These are phyloP conservation scores for Rhizopogon vinicolor DNA, from an alignment of 768 basidiomycete species.

Conservation along the genomic window DNA sequence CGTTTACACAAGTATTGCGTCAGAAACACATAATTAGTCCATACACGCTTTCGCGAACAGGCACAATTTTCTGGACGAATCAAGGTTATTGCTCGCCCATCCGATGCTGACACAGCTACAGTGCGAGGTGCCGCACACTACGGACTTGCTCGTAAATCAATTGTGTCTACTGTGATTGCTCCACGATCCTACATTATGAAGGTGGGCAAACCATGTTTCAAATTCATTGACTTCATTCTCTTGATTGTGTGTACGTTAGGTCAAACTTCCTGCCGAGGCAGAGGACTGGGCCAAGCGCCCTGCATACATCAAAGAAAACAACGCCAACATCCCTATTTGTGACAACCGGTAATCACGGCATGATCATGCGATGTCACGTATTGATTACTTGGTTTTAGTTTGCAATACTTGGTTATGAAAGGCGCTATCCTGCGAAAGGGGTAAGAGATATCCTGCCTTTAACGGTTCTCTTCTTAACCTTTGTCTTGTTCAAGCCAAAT, in stretches of 20 bases:
- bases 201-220: constrained; percentile 31
- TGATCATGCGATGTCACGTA: not conserved
- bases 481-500: constrained; percentile 52
- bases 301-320: constrained; percentile 76
- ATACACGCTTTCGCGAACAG: constrained; percentile 29
- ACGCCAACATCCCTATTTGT: constrained; percentile 72
- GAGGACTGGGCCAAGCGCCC: constrained; percentile 86
- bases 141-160: constrained; percentile 67
- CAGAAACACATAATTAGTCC: constrained; percentile 8
- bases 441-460: constrained; percentile 36
- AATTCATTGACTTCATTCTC: not conserved
- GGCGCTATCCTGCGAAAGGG: constrained; percentile 85
- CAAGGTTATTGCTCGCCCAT: constrained; percentile 73
- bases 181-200: constrained; percentile 87
- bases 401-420: constrained; percentile 85
- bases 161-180: constrained; percentile 79
- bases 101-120: constrained; percentile 87
- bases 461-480: constrained; percentile 8
- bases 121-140: constrained; percentile 86
- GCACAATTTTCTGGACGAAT: constrained; percentile 64
- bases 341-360: constrained; percentile 62
- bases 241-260: constrained; percentile 33
- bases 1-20: constrained; percentile 17
- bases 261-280: constrained; percentile 82
- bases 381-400: constrained; percentile 36